Conservation (phyloP, 2,329 filamentous ascomycete species). For the Aspergillus arachidicola region DNA sequence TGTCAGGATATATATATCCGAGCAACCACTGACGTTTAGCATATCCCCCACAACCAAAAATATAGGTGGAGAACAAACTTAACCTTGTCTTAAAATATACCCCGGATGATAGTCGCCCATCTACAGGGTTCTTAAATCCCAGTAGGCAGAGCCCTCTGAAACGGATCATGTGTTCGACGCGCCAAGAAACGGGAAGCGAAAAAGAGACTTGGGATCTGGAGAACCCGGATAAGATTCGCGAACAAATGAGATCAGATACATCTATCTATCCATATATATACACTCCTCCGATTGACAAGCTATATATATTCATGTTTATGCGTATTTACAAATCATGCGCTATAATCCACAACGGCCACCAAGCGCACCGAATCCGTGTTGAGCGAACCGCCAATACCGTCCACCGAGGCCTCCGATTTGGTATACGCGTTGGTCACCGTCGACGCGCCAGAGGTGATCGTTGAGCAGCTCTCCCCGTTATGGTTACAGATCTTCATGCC, state of each 20-base stretch:
- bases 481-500: constrained; percentile 41
- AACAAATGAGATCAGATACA: not conserved
- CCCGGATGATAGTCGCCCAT: not conserved
- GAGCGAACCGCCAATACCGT: constrained; percentile 40
- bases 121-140: not conserved
- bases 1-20: no score
- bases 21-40: no score
- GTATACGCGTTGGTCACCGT: constrained; percentile 34
- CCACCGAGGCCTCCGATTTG: constrained; percentile 23
- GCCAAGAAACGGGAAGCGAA: not conserved
- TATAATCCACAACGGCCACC: constrained; percentile 32
- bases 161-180: not conserved
- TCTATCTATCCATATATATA: constrained; percentile 4
- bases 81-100: not conserved
- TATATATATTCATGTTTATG: not conserved
- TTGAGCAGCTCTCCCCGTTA: constrained; percentile 29
- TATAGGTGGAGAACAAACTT: not conserved
- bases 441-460: constrained; percentile 26
- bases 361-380: constrained; percentile 34
- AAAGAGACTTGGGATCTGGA: not conserved
- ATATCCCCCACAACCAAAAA: not conserved
- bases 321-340: constrained; percentile 13
- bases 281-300: not conserved
- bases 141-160: not conserved
- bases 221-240: no score